Percentiles rank a stretch among this genome's conserved stretches.
Evolutionary conservation across 805 yeast species (phyloP).

Genomic region (Yarrowia porcina): DNA sequence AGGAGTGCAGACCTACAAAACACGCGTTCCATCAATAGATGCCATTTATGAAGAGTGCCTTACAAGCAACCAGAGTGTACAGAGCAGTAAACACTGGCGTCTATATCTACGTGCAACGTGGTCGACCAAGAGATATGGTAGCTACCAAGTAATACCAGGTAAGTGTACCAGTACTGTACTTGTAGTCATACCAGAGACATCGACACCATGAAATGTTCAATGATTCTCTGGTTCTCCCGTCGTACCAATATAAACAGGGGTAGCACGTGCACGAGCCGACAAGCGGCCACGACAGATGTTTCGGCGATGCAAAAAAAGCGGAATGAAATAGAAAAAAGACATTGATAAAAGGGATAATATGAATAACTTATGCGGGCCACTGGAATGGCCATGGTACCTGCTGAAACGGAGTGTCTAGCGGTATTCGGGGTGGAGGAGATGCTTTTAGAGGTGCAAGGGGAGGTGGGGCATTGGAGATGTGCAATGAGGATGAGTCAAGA

Average conservation of each 20-base stretch:
- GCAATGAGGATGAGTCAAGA: no score
- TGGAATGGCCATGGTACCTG: neutral
- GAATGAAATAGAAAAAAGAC: neutral
- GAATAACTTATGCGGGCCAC: conserved; percentile 9
- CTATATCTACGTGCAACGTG: no score
- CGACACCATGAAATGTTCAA: no score
- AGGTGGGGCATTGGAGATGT: no score
- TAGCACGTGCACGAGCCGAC: neutral
- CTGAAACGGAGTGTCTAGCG: no score
- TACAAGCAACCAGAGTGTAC: neutral
- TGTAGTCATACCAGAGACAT: no score
- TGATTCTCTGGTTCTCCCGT: no score
- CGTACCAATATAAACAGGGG: neutral
- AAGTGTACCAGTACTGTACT: no score
- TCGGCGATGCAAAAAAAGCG: neutral
- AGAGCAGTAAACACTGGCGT: no score
- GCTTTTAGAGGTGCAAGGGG: neutral
- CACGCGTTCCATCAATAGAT: neutral
- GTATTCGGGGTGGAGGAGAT: neutral
- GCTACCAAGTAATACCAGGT: no score
- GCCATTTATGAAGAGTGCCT: neutral
- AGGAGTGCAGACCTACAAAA: neutral
- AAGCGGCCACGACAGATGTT: neutral
- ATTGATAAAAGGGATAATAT: neutral
- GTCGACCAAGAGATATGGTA: no score